Evolutionary conservation across 106 monocot species (phyloP).

Genomic region (Agapanthus africanus): DNA sequence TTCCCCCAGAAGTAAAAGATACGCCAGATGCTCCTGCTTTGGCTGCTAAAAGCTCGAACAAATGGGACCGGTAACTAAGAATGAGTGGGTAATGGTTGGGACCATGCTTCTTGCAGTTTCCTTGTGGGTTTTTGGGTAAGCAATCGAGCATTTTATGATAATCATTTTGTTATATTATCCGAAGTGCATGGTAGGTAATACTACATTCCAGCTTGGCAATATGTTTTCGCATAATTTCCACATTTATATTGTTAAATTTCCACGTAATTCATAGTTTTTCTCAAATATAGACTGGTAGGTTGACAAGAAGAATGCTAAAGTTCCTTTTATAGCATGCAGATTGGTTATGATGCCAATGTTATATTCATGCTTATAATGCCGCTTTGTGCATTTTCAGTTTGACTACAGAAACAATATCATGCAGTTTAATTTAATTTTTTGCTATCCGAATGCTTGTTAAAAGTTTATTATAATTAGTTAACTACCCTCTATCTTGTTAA

Average conservation of each 20-base stretch:
- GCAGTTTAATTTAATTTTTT: neutral
- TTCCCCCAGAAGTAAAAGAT: slow-evolving; percentile 78
- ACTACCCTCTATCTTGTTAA: no score
- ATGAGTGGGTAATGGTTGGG: slow-evolving; percentile 82
- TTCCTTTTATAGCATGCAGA: neutral
- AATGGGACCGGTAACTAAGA: slow-evolving; percentile 85
- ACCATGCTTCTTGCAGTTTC: slow-evolving; percentile 95
- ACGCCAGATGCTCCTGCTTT: slow-evolving; percentile 84
- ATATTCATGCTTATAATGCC: neutral
- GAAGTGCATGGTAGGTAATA: neutral
- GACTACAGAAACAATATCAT: neutral
- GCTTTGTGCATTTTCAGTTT: no score
- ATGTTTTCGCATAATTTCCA: neutral
- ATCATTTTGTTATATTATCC: neutral
- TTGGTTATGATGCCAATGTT: neutral
- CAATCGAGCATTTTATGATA: neutral
- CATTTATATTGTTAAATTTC: neutral
- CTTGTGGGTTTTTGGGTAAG: slow-evolving; percentile 88
- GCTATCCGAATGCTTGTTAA: no score
- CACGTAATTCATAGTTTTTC: neutral
- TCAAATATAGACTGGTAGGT: neutral
- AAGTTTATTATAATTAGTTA: no score
- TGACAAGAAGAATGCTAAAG: neutral
- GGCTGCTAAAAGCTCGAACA: slow-evolving; percentile 73
- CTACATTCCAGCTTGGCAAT: neutral